A percentile compares a stretch with the other conserved stretches of the same genome.
phyloP scores from a whole-genome alignment of 768 basidiomycete species.

The Clavulina sp. region DNA sequence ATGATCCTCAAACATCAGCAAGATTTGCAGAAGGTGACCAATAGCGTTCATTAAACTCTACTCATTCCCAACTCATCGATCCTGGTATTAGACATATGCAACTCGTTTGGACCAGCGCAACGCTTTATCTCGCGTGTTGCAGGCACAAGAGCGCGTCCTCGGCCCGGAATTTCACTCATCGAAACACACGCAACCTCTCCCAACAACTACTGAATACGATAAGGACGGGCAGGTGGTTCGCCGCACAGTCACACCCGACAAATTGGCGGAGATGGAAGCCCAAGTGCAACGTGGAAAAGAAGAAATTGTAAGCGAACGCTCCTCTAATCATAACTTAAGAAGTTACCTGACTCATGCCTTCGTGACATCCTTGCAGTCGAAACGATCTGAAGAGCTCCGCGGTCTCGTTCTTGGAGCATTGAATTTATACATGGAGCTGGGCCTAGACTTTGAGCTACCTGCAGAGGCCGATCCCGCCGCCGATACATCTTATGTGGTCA shows the following conservation, averaged over 20 bases:
- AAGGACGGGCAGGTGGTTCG: slow-evolving; percentile 26
- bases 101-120: slow-evolving; percentile 61
- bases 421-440: slow-evolving; percentile 69
- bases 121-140: slow-evolving; percentile 50
- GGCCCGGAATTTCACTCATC: slow-evolving; percentile 38
- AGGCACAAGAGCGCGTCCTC: slow-evolving; percentile 37
- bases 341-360: slow-evolving; percentile 37
- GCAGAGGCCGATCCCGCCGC: slow-evolving; percentile 16
- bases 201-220: slow-evolving; percentile 19
- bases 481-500: slow-evolving; percentile 1
- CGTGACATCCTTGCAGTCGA: background rate
- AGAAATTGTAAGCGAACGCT: slow-evolving; percentile 48
- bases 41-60: background rate
- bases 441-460: slow-evolving; percentile 41
- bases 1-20: slow-evolving; percentile 54
- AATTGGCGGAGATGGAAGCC: slow-evolving; percentile 65
- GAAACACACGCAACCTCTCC: background rate
- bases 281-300: slow-evolving; percentile 70
- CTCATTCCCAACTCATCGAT: background rate
- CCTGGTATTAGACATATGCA: slow-evolving; percentile 28
- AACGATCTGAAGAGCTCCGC: slow-evolving; percentile 45
- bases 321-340: background rate
- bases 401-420: slow-evolving; percentile 57
- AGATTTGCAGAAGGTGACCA: slow-evolving; percentile 62
- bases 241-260: slow-evolving; percentile 60